Conservation (phyloP, 805 yeast genomes). For the Crinitomyces ghanaensis region DNA sequence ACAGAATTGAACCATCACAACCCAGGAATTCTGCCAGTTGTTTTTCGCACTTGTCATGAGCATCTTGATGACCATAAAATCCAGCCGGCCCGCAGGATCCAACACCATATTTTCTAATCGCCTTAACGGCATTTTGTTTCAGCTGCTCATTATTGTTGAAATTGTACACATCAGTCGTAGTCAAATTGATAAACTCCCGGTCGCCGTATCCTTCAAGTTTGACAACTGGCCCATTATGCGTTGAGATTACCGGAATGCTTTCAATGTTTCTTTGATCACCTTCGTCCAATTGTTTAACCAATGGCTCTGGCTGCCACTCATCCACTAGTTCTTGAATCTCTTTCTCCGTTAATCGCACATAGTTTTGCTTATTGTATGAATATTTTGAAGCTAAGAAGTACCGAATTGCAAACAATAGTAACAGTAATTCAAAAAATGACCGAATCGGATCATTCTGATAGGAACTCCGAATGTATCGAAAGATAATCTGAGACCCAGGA, state of each 20-base stretch:
- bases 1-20: constrained; percentile 66
- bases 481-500: constrained; percentile 31
- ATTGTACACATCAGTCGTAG: constrained; percentile 61
- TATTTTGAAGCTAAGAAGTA: constrained; percentile 73
- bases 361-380: constrained; percentile 61
- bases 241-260: constrained; percentile 51
- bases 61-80: constrained; percentile 91
- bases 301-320: constrained; percentile 88
- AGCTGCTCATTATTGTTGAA: constrained; percentile 41
- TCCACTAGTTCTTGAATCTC: constrained; percentile 77
- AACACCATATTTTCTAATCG: constrained; percentile 68
- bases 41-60: constrained; percentile 68
- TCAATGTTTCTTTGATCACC: constrained; percentile 52
- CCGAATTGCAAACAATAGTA: constrained; percentile 70
- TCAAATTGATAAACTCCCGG: constrained; percentile 46
- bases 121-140: constrained; percentile 40
- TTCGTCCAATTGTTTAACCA: constrained; percentile 44
- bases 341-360: constrained; percentile 36
- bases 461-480: constrained; percentile 67
- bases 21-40: constrained; percentile 66
- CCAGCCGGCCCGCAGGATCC: constrained; percentile 99
- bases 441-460: constrained; percentile 91
- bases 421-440: constrained; percentile 64
- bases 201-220: constrained; percentile 21
- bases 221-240: constrained; percentile 37